Base-by-base conservation (phyloP, 2,329 filamentous ascomycete genomes). In the Aspergillus amoenus region DNA sequence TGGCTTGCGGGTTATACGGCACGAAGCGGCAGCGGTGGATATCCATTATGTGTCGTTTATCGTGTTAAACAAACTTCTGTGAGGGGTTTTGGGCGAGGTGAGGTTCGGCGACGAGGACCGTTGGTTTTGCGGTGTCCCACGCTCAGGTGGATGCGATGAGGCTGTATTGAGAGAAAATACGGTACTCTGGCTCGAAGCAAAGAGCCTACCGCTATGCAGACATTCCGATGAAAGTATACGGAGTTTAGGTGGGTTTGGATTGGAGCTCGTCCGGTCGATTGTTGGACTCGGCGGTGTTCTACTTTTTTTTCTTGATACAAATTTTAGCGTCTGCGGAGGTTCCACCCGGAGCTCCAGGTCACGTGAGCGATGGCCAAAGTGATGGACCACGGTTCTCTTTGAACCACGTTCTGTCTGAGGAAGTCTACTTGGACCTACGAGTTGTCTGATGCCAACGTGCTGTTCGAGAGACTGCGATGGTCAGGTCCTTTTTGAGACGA, bases 1-100 rank as follows among this genome's bases (percentile, higher is more conserved):
- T 97, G 57, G 92, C 88, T 59, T 91, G 91, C 7, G 91, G 89
- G 63, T 92, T 91, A 76, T 90, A 97, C 41, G 90, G 90, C 66
- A 99, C 89, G 78, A 99, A 99, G 71, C 94, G 91, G 72, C 93
- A 96, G 69, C 94, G 91, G 80, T 99, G 94, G 72, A 99, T 88
- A 78, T 97, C 93, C 93, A 97, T 97, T 59, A 44, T 70, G 58
- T 56, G 52, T 9, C 11, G 34, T 42, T 52, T 27, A 22, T 41
- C 34, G 24, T 39, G 48, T 42, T 43, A 11, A 3, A 4, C 24
- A 18, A 17, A 17, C 15, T 9, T 4, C 30, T 17, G 15, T 37
- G 34, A 37, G 15, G 13, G 5, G 7, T 37, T 37, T 15, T 13
- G 6, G 4, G 34, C 6, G 15, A 4, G 34, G n/a, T 37, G 15